A percentile compares a stretch with the other conserved stretches of the same genome.
These are phyloP conservation scores for Fusarium tricinctum DNA, from an alignment of 2,329 filamentous ascomycete genomes.

Conservation along the genomic window DNA sequence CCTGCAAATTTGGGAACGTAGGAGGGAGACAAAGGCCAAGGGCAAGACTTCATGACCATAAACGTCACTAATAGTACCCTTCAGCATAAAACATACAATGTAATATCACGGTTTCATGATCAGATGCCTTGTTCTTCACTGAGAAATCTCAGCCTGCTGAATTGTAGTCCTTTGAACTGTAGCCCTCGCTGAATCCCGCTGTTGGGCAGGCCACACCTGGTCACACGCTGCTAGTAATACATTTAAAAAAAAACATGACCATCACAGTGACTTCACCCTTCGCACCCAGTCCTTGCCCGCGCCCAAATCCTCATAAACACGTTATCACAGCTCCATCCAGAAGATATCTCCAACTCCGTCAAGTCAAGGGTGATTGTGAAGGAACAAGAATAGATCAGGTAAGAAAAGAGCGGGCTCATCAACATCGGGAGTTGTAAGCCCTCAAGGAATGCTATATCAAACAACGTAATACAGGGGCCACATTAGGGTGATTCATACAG, in stretches of 20 bases:
- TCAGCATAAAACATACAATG: conserved; percentile 16
- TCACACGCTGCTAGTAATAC: conserved; percentile 43
- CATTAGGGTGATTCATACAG: conserved; percentile 7
- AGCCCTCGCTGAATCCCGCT: conserved; percentile 41
- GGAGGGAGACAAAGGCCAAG: conserved; percentile 67
- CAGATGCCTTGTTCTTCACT: conserved; percentile 8
- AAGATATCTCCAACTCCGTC: conserved; percentile 38
- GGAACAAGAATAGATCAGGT: conserved; percentile 30
- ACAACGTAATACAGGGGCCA: conserved; percentile 46
- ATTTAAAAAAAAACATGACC: conserved; percentile 25
- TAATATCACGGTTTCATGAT: conserved; percentile 34
- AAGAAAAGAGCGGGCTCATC: conserved; percentile 31
- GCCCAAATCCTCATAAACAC: conserved; percentile 41
- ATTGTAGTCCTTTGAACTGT: conserved; percentile 42
- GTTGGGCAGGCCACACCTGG: conserved; percentile 30
- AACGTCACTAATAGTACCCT: conserved; percentile 15
- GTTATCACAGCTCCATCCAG: conserved; percentile 32
- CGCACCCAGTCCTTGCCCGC: conserved; percentile 22
- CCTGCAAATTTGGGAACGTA: conserved; percentile 94
- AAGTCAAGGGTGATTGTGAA: conserved; percentile 33
- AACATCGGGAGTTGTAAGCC: conserved; percentile 32
- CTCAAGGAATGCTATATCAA: conserved; percentile 31
- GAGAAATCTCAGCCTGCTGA: conserved; percentile 38
- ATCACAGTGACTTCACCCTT: conserved; percentile 10
- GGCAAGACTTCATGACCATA: conserved; percentile 44